A percentile compares a stretch with the other conserved stretches of the same genome.
Evolutionary conservation across 2,329 filamentous ascomycete species (phyloP).

Genomic region (Monosporascus sp.): DNA sequence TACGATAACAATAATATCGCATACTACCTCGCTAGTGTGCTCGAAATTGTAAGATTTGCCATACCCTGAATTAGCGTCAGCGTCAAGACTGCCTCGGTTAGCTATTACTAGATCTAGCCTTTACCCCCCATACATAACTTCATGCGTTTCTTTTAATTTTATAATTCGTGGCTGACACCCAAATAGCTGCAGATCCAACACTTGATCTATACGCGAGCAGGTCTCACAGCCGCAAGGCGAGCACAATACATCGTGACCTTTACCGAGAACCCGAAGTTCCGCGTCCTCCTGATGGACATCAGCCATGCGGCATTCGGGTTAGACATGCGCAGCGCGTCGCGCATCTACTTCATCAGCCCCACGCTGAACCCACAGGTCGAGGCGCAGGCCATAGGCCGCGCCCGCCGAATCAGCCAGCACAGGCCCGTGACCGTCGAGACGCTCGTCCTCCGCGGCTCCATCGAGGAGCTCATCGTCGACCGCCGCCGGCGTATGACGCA

Average conservation of each 20-base stretch:
- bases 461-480: constrained; percentile 79
- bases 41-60: constrained; percentile 58
- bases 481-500: constrained; percentile 71
- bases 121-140: too few relatives aligned
- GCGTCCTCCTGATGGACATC: constrained; percentile 86
- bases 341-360: constrained; percentile 85
- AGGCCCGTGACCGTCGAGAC: constrained; percentile 81
- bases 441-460: constrained; percentile 69
- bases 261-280: constrained; percentile 61
- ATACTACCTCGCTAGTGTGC: constrained; percentile 75
- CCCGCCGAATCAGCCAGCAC: constrained; percentile 79
- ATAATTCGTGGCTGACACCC: constrained; percentile 4
- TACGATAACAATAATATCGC: constrained; percentile 86
- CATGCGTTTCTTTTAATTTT: neutral
- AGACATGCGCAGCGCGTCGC: constrained; percentile 75
- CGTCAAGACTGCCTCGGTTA: too few relatives aligned
- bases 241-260: constrained; percentile 76
- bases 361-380: constrained; percentile 81
- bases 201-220: constrained; percentile 61
- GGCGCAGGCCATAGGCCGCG: constrained; percentile 86
- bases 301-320: constrained; percentile 82
- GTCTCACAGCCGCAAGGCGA: constrained; percentile 53
- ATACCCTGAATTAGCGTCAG: neutral
- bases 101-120: too few relatives aligned
- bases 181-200: constrained; percentile 51